Percentiles rank a stretch among this genome's conserved stretches.
phyloP scores from a whole-genome alignment of 1,139 yeast genomes.

The Diutina rugosa region DNA sequence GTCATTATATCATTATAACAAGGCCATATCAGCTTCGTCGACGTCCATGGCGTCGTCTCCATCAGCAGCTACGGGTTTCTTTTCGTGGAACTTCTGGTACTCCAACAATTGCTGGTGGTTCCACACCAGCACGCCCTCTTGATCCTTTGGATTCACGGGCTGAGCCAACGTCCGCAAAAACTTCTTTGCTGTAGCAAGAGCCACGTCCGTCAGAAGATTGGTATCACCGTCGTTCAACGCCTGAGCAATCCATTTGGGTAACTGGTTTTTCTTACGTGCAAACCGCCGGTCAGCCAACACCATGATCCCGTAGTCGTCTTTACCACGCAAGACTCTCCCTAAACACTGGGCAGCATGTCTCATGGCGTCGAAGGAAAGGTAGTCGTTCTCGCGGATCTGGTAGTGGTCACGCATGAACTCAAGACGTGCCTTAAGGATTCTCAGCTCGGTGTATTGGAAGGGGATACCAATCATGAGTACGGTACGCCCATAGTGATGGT shows the following conservation, averaged over 20 bases:
- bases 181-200: slow-evolving; percentile 86
- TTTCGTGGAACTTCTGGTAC: slow-evolving; percentile 42
- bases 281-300: slow-evolving; percentile 92
- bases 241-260: slow-evolving; percentile 96
- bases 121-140: slow-evolving; percentile 95
- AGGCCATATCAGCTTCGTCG: slow-evolving; percentile 33
- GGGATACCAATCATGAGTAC: slow-evolving; percentile 98
- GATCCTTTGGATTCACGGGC: slow-evolving; percentile 82
- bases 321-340: slow-evolving; percentile 94
- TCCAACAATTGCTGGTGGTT: slow-evolving; percentile 52
- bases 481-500: slow-evolving; percentile 95
- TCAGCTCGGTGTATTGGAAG: slow-evolving; percentile 94
- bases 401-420: slow-evolving; percentile 89
- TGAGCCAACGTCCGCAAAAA: slow-evolving; percentile 90
- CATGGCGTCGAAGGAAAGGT: slow-evolving; percentile 96
- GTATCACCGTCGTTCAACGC: slow-evolving; percentile 85
- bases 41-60: slow-evolving; percentile 26
- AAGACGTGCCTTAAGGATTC: slow-evolving; percentile 85
- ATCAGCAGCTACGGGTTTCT: slow-evolving; percentile 14
- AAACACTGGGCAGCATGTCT: slow-evolving; percentile 98
- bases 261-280: slow-evolving; percentile 69
- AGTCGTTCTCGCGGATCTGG: slow-evolving; percentile 87
- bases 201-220: slow-evolving; percentile 94
- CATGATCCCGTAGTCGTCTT: slow-evolving; percentile 98
- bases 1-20: background rate